Base-by-base conservation (phyloP, 345 rosid species). In the Hibiscus tridactylites region DNA sequence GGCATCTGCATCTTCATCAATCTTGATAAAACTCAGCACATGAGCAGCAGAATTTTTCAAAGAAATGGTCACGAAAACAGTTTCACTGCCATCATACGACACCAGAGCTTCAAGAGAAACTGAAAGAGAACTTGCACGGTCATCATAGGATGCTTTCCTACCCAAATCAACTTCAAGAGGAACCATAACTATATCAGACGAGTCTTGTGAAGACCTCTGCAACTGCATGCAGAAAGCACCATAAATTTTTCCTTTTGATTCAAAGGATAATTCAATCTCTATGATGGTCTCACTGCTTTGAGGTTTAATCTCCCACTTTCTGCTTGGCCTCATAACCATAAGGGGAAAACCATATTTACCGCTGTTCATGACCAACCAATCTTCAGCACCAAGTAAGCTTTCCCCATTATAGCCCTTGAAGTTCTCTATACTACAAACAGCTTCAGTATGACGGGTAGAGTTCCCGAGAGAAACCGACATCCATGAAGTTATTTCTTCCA, bases 141-240 rank as follows among this genome's bases (percentile, higher is more conserved):
- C 83, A 60, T 77, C 73, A 71, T 46, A 31, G 3, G 75, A 73
- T 26, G 64, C 70, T 73, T 57, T 81, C 35, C 76, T 63, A 42
- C 75, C 79, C 74, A 82, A 58, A 72, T 87, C 81, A 57, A 79
- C 84, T 74, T 86, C 89, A 58, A 89, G 71, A 57, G 95, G 95
- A 74, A 86, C 69, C 79, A 86, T 74, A 66, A 89, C 58, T 49
- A 76, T 74, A 57, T 85, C 94, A 42, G 83, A 60, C 50, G 66
- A 61, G 33, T 83, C 83, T 52, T 74, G 78, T 2, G 90, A 80
- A 64, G 88, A 72, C 76, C 83, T 87, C 29, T 76, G 61, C 68
- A 90, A 68, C 73, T 83, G 83, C 79, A 90, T 61, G 74, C 85
- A 87, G 44, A 88, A 74, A 35, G 84, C 80, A 70, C 92, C 96